Percentiles rank a stretch among this genome's conserved stretches.
phyloP scores from a whole-genome alignment of 2,329 filamentous ascomycete genomes.

The Colletotrichum karsti region DNA sequence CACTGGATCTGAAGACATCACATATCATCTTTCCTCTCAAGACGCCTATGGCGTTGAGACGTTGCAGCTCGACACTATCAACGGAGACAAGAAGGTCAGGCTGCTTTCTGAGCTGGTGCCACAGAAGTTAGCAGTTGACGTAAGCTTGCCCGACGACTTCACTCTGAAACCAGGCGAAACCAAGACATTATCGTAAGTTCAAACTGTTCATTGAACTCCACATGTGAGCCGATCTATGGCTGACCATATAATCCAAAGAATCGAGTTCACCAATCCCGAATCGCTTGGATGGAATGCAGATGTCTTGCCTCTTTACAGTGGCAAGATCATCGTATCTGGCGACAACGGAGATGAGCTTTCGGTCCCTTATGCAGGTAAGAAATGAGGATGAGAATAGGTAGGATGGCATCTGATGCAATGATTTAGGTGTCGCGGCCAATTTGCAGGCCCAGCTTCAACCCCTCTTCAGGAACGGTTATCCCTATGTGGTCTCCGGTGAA shows the following conservation, averaged over 20 bases:
- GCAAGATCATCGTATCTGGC: conserved; percentile 39
- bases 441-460: conserved; percentile 30
- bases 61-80: conserved; percentile 17
- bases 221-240: not conserved
- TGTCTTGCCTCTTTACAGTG: conserved; percentile 42
- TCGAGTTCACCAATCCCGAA: conserved; percentile 38
- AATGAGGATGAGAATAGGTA: fast-evolving
- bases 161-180: conserved; percentile 33
- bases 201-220: not conserved
- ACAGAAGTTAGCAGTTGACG: conserved; percentile 21
- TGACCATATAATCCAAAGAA: not conserved
- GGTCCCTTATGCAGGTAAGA: conserved; percentile 41
- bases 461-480: conserved; percentile 22
- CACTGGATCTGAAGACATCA: conserved; percentile 40
- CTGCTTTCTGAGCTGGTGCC: conserved; percentile 16
- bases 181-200: conserved; percentile 31
- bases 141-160: conserved; percentile 32
- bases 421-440: conserved; percentile 30
- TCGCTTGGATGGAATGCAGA: conserved; percentile 34
- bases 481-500: not conserved
- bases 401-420: not conserved
- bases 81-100: not conserved
- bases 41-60: conserved; percentile 47
- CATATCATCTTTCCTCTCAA: conserved; percentile 39
- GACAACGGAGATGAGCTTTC: conserved; percentile 42